A percentile compares a stretch with the other conserved stretches of the same genome.
Evolutionary conservation across 495 filamentous ascomycete genomes (phyloP).

Genomic region (Tuber umbilicatum): DNA sequence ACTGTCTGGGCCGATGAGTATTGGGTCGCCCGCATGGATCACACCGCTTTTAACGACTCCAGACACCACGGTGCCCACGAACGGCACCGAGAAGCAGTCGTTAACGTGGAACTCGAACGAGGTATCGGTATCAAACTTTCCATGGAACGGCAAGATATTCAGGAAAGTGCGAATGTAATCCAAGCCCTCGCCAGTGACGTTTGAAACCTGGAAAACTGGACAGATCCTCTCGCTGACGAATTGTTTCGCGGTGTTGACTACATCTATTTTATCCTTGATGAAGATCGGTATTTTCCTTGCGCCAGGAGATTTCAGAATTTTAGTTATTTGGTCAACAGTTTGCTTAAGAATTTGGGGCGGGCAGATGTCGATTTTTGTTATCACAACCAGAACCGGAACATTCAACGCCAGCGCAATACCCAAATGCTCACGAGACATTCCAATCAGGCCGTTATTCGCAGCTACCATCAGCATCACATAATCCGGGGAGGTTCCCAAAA

Average conservation of each 20-base stretch:
- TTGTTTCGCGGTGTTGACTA: conserved; percentile 89
- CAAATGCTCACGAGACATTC: conserved; percentile 97
- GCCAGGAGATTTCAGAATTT: conserved; percentile 87
- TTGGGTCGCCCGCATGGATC: conserved; percentile 81
- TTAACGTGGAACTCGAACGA: conserved; percentile 95
- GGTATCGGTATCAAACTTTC: conserved; percentile 79
- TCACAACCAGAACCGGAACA: conserved; percentile 94
- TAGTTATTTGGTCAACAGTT: conserved; percentile 82
- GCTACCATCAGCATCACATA: conserved; percentile 98
- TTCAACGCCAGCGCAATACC: conserved; percentile 92
- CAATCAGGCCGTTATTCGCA: conserved; percentile 92
- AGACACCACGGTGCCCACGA: conserved; percentile 91
- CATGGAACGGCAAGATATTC: conserved; percentile 92
- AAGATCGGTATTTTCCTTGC: conserved; percentile 97
- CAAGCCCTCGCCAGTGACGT: conserved; percentile 86
- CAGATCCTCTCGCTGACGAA: conserved; percentile 94
- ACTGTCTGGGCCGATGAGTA: conserved; percentile 85
- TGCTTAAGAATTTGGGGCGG: conserved; percentile 91
- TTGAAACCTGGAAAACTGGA: conserved; percentile 96
- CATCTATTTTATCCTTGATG: conserved; percentile 83
- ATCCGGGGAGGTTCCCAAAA: conserved; percentile 90
- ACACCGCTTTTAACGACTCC: conserved; percentile 85
- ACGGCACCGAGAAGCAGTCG: conserved; percentile 97
- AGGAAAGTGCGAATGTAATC: conserved; percentile 77
- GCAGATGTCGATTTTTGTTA: conserved; percentile 99